Percentiles rank a stretch among this genome's conserved stretches.
Evolutionary conservation across 2,329 filamentous ascomycete species (phyloP).

Genomic region (Stagonosporopsis chrysanthemi): DNA sequence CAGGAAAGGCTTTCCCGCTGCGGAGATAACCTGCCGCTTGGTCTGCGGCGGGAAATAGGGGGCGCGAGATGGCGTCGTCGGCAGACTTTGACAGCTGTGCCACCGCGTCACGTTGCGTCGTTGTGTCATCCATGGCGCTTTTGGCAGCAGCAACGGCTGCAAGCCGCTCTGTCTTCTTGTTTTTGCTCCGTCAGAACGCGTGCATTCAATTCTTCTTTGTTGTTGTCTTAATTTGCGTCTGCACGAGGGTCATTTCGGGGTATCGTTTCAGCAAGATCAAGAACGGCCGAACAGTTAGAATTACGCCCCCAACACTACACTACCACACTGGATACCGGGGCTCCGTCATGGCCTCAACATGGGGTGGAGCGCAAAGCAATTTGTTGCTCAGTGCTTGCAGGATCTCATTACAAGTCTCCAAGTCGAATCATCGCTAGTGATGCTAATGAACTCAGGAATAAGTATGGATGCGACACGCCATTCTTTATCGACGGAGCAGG

Average conservation of each 20-base stretch:
- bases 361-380: conserved; percentile 19
- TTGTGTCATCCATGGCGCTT: background rate
- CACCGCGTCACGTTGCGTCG: too few relatives aligned
- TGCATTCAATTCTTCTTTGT: conserved; percentile 14
- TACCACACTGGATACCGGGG: conserved; percentile 30
- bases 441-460: conserved; percentile 15
- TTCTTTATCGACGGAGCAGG: conserved; percentile 30
- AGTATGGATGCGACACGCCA: conserved; percentile 24
- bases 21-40: conserved; percentile 6
- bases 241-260: conserved; percentile 23
- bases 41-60: background rate
- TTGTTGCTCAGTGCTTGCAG: conserved; percentile 26
- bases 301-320: conserved; percentile 28
- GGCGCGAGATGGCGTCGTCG: background rate
- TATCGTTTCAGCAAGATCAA: conserved; percentile 21
- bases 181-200: background rate
- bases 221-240: conserved; percentile 15
- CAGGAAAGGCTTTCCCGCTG: conserved; percentile 10
- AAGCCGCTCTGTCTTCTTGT: background rate
- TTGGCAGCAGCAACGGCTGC: background rate
- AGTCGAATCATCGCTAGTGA: background rate
- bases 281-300: conserved; percentile 8
- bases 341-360: conserved; percentile 27
- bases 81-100: background rate
- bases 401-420: background rate